Evolutionary conservation across 768 basidiomycete species (phyloP), one percentile per base, ranked within the genome.

Genomic region (Termitomyces bulborhizus): DNA sequence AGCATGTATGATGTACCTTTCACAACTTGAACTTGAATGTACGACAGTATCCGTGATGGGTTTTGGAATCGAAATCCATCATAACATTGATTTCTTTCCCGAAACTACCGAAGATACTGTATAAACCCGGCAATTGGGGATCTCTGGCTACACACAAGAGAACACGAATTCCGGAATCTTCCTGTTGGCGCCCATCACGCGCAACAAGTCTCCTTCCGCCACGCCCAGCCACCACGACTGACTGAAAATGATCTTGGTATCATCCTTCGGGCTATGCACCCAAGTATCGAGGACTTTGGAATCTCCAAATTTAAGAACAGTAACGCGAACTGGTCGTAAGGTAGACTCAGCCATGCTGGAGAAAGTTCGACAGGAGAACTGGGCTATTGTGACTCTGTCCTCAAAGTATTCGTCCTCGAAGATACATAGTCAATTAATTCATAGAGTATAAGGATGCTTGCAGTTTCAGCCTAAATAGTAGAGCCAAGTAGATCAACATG

Each of bases 201-300:
- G 76, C 41, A 93, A 63, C 64, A 90, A 70, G 62, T 93, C 90
- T 7, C 89, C 91, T 60, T 88, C 86, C 44, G 75, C 72, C 32
- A 90, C 85, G 3, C 91, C 91, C 6, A 88, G 87, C 86, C 88
- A 90, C 66, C 76, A 82, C 9, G 81, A 73, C 43, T 85, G 85
- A 60, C 92, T 91, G 66, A 93, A 77, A 16, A 83, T 73, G 53
- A 90, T 83, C 24, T 56, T 58, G 21, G 55, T 5, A 26, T 56
- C 57, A 13, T 86, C 82, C 63, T 83, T 85, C 36, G 76, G 57
- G 55, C 89, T 86, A 63, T 88, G 85, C 3, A 91, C 87, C 89
- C 90, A 90, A 11, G 78, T 75, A 37, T 83, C 86, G 46, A 91
- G 71, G 2, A 77, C 70, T 61, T 81, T 85, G 5, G 70, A 74